A percentile compares a stretch with the other conserved stretches of the same genome.
phyloP scores from a whole-genome alignment of 176 grass and related monocot species.

The Aegilops umbellulata region DNA sequence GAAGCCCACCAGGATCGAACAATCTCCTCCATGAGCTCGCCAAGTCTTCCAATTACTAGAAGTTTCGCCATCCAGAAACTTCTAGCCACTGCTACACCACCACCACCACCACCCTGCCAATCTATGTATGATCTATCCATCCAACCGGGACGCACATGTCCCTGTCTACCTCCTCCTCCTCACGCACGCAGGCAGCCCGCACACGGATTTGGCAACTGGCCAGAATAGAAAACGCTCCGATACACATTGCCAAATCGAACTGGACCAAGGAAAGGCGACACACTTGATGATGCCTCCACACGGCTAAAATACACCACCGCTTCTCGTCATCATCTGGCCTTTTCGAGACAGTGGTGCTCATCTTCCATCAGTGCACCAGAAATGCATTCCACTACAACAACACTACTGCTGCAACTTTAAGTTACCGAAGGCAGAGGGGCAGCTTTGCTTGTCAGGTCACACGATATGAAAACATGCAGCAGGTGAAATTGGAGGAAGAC shows the following conservation, averaged over 20 bases:
- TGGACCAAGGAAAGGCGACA: conserved; percentile 6
- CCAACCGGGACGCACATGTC: background rate
- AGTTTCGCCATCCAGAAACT: background rate
- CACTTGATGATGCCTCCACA: background rate
- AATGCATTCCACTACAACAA: conserved; percentile 1
- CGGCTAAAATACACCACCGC: background rate
- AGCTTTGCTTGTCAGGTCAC: background rate
- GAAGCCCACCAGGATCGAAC: background rate
- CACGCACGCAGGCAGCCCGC: background rate
- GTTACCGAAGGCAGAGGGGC: background rate
- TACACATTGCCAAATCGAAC: background rate
- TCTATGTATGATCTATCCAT: background rate
- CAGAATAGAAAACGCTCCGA: background rate
- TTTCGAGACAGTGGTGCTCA: background rate
- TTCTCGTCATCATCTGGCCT: background rate
- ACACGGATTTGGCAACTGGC: conserved; percentile 8
- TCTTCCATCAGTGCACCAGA: conserved; percentile 1
- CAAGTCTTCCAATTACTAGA: background rate
- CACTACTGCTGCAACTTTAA: background rate
- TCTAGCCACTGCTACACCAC: background rate
- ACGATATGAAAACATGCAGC: background rate
- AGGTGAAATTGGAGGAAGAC: background rate
- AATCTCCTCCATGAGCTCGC: background rate
- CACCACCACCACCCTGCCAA: background rate
- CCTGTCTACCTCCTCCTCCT: background rate